Evolutionary conservation across 164 flowering plant genomes (phyloP), one percentile per base, ranked within the genome.

Genomic region (Malania oleifera): DNA sequence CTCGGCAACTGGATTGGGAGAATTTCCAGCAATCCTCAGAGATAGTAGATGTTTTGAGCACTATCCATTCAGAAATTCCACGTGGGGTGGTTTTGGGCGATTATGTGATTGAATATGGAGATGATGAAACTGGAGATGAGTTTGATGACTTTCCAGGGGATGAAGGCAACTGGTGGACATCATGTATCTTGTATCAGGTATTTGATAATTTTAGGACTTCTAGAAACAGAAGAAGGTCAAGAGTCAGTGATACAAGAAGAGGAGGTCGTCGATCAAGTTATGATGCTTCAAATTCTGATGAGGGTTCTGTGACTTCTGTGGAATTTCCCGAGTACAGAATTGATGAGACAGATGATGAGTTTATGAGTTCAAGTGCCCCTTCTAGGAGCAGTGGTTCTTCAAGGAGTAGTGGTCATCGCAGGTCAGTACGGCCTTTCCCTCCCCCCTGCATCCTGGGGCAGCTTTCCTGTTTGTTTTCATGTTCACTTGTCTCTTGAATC

Each of bases 111-210:
- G 98, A 93, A 65, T 86, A 90, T 77, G 96, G 96, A 38, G 95
- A 83, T 50, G 82, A 82, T 64, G 91, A 82, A 10, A 75, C 80
- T 17, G 87, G 75, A 29, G 92, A 84, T 71, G 98, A 90, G 62
- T 86, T 74, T 75, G 98, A 87, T 54, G 89, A 89, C 66, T 85
- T 84, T 57, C 92, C 81, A 39, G 86, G 90, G 22, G 86, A 75
- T 60, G 89, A 83, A 22, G 92, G 98, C 2, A 87, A 86, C 53
- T 86, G 96, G 97, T 90, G 98, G 98, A 90, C 87, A 20, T 89
- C 97, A 1, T 93, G 97, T 63, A 89, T 89, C 28, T 67, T 89
- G 51, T 89, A 89, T 76, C 91, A 84, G 70, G 89, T 89, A 18
- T 90, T 92, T 77, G 90, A 86, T 67, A 92, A 83, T 39, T 82